Evolutionary conservation across 139 green algal genomes (phyloP), one percentile per base, ranked within the genome.

Genomic region (Mychonastes homosphaera): DNA sequence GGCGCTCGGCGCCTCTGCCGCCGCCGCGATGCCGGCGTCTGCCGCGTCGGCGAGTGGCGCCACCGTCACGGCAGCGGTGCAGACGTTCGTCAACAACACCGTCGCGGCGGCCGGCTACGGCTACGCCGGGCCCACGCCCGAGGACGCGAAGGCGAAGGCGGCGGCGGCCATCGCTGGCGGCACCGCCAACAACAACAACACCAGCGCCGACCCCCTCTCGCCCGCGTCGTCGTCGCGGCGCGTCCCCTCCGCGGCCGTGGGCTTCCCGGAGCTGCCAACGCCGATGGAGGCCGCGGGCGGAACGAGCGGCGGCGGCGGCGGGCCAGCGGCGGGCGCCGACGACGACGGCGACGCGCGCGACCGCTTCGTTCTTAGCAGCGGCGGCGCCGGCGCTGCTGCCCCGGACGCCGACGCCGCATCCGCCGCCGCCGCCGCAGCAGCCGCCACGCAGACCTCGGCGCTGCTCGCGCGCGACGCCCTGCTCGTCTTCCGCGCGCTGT

Each of bases 401-500:
- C n/a, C n/a, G n/a, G n/a, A n/a, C n/a, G n/a, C n/a, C n/a, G n/a
- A n/a, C n/a, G n/a, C n/a, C n/a, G n/a, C n/a, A n/a, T n/a, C n/a
- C n/a, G n/a, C n/a, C n/a, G n/a, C n/a, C n/a, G n/a, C n/a, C n/a
- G n/a, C n/a, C n/a, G n/a, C n/a, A 23, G 46, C 28, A 39, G 26
- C 47, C 24, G 9, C 35, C 28, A 6, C 13, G 51, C 29, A 56
- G 32, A 30, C 30, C 21, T 36, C 44, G 12, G 54, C 30, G 9
- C 27, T 86, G 33, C 71, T 95, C 64, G 68, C 84, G 63, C 85
- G 87, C 61, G 92, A 97, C 58, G 92, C 90, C 3, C 97, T 92
- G 75, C 72, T 98, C 28, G 89, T 98, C 36, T 97, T 99, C 65
- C 71, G 93, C 1, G 86, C 92, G 28, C 81, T 99, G 53, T 99